Conservation (phyloP, 306 rosid species). For the Trichosanthes truncata region DNA sequence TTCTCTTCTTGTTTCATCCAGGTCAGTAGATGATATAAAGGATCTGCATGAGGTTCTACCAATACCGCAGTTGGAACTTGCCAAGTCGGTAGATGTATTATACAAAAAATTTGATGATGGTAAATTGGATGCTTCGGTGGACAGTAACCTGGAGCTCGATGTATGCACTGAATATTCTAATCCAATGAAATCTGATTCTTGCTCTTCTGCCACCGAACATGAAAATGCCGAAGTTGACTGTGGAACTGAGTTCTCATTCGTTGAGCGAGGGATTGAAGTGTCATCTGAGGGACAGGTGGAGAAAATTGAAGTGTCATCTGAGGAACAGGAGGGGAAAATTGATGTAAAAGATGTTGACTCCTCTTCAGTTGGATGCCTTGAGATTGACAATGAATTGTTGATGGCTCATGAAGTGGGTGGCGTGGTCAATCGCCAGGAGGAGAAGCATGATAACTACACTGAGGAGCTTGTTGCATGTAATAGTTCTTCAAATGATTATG, state of each 20-base stretch:
- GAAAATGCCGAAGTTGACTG: constrained; percentile 22
- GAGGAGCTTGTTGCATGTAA: constrained; percentile 23
- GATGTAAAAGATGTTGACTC: constrained; percentile 26
- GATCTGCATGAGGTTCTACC: constrained; percentile 76
- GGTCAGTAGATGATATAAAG: constrained; percentile 34
- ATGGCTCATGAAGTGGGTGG: constrained; percentile 21
- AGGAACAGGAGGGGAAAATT: constrained; percentile 31
- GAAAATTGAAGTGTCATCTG: constrained; percentile 30
- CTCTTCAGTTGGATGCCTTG: constrained; percentile 17
- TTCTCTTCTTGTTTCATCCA: constrained; percentile 17
- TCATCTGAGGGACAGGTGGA: constrained; percentile 23
- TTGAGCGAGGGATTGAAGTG: constrained; percentile 47
- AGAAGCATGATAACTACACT: constrained; percentile 18
- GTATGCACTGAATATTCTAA: constrained; percentile 28
- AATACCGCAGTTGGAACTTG: constrained; percentile 28
- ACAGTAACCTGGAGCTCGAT: constrained; percentile 26
- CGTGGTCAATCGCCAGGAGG: constrained; percentile 21
- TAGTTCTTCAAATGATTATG: constrained; percentile 21
- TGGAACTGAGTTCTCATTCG: constrained; percentile 39
- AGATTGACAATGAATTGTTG: constrained; percentile 21
- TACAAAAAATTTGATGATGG: constrained; percentile 41
- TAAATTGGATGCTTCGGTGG: constrained; percentile 17
- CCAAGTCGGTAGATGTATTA: constrained; percentile 40
- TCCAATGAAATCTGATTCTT: constrained; percentile 19
- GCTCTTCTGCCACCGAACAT: constrained; percentile 17